A percentile compares a stretch with the other conserved stretches of the same genome.
phyloP scores from a whole-genome alignment of 1,139 yeast species.

The Yamadazyma sp. region DNA sequence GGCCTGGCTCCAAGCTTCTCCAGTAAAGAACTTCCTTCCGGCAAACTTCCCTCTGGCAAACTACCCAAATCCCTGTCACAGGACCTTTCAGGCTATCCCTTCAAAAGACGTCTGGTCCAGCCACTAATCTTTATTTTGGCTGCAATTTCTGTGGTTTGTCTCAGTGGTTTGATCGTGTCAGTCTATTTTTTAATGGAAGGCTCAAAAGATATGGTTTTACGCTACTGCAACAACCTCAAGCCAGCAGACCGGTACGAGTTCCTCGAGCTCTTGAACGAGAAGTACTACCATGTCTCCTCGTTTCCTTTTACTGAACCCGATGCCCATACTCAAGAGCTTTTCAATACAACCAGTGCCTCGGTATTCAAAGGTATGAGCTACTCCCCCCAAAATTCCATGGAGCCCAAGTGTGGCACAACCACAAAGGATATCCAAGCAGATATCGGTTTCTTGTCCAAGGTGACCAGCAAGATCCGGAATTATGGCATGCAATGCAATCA shows the following conservation, averaged over 20 bases:
- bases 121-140: not conserved
- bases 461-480: slow-evolving; percentile 57
- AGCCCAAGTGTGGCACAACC: slow-evolving; percentile 53
- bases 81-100: too few species aligned
- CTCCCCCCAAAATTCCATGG: slow-evolving; percentile 52
- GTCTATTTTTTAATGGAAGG: slow-evolving; percentile 20
- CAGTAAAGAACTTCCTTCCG: too few species aligned
- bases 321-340: not conserved
- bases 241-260: slow-evolving; percentile 7
- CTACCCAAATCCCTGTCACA: too few species aligned
- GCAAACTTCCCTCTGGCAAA: too few species aligned
- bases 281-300: not conserved
- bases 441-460: slow-evolving; percentile 53
- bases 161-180: not conserved
- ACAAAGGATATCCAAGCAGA: slow-evolving; percentile 54
- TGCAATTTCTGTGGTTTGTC: not conserved
- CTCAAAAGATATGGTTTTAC: slow-evolving; percentile 17
- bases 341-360: not conserved
- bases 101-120: not conserved
- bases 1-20: too few species aligned
- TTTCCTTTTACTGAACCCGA: not conserved
- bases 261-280: slow-evolving; percentile 5
- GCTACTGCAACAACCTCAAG: slow-evolving; percentile 9
- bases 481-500: slow-evolving; percentile 69
- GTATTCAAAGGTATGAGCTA: slow-evolving; percentile 59